These are phyloP conservation scores for Hortiboletus campestris DNA, from an alignment of 768 basidiomycete species.

Conservation along the genomic window DNA sequence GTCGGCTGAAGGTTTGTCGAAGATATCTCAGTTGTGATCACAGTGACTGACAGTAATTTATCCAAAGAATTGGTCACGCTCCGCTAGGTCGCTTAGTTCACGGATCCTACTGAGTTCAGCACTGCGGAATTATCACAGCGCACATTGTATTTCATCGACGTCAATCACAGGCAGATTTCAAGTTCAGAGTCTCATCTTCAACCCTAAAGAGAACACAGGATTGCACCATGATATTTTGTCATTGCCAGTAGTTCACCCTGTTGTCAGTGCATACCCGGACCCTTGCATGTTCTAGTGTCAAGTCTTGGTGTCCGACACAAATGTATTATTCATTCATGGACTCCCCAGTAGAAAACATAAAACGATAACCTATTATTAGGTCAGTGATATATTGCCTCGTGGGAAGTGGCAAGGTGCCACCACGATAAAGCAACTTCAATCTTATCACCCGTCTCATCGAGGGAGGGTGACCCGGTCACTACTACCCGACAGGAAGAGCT, in stretches of 20 bases:
- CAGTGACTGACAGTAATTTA: slow-evolving; percentile 15
- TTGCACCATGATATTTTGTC: not conserved
- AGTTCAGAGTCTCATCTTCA: not conserved
- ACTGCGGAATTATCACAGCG: not conserved
- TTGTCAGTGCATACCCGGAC: not conserved
- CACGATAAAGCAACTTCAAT: not conserved
- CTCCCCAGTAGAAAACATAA: no score
- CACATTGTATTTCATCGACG: not conserved
- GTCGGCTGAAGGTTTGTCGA: slow-evolving; percentile 67
- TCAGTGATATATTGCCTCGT: no score
- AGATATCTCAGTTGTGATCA: not conserved
- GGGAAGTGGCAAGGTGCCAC: no score
- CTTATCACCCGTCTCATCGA: no score
- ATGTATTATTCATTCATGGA: no score
- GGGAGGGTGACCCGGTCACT: no score
- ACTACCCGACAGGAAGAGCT: not conserved
- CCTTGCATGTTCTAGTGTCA: no score
- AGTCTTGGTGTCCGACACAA: no score
- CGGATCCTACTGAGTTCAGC: not conserved
- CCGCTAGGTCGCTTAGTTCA: slow-evolving; percentile 32
- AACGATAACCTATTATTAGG: no score
- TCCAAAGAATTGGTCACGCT: slow-evolving; percentile 55
- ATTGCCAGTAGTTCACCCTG: not conserved
- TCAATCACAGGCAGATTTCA: not conserved
- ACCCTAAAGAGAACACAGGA: not conserved